Conservation (phyloP, 106 monocot species). For the Triglochin maritima region DNA sequence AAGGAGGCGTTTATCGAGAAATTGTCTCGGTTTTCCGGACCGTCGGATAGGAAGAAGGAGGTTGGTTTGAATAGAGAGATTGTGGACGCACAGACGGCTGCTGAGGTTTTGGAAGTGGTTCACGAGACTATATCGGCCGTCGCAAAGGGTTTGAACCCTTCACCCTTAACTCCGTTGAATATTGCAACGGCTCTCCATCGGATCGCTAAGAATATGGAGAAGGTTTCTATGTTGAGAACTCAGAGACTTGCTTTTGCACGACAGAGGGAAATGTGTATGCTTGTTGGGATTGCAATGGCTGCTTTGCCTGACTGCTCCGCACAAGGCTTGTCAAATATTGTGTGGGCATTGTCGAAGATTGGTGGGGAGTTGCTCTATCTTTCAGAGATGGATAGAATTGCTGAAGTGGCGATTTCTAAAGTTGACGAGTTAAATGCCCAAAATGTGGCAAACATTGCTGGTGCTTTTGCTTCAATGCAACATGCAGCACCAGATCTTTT, state of each 20-base stretch:
- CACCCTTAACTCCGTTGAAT: constrained; percentile 78
- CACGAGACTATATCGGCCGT: constrained; percentile 57
- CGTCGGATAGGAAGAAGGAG: constrained; percentile 77
- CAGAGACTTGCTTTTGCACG: constrained; percentile 65
- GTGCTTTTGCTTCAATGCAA: constrained; percentile 87
- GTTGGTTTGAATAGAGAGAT: constrained; percentile 58
- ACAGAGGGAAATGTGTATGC: constrained; percentile 86
- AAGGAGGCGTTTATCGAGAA: constrained; percentile 62
- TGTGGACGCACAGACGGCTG: constrained; percentile 60
- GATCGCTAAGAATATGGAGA: constrained; percentile 98
- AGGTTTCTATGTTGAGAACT: constrained; percentile 60
- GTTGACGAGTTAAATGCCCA: constrained; percentile 78
- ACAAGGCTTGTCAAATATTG: constrained; percentile 87
- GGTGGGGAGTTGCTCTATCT: constrained; percentile 82
- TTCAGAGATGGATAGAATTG: constrained; percentile 94
- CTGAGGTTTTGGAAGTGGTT: constrained; percentile 68
- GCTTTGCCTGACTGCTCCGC: constrained; percentile 73
- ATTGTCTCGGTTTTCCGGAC: constrained; percentile 62
- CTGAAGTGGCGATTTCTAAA: constrained; percentile 59
- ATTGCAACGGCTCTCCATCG: constrained; percentile 81
- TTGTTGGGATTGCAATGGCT: constrained; percentile 88
- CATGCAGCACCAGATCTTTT: constrained; percentile 77
- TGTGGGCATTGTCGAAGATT: constrained; percentile 94
- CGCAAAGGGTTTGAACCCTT: constrained; percentile 81
- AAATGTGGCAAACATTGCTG: constrained; percentile 89